Percentiles rank a stretch among this genome's conserved stretches.
phyloP scores from a whole-genome alignment of 73 alveolate species.

The Blepharisma japonicum region DNA sequence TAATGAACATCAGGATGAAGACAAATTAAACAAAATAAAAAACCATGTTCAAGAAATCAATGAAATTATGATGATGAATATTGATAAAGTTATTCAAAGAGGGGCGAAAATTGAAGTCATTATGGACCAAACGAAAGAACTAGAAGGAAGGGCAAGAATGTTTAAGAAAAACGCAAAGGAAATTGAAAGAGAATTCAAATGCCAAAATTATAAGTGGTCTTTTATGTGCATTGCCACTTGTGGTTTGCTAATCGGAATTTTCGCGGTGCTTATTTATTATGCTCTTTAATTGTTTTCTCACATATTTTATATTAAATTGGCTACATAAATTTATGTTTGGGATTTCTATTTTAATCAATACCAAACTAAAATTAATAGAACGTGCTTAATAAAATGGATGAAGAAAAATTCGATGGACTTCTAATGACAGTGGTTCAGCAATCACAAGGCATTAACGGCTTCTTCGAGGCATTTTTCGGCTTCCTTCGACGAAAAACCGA shows the following conservation, averaged over 20 bases:
- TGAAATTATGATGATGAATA: background rate
- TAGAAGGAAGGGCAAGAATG: background rate
- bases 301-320: too few relatives aligned
- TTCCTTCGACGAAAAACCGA: conserved; percentile 93
- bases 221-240: too few relatives aligned
- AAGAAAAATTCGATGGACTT: conserved; percentile 84
- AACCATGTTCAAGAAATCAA: background rate
- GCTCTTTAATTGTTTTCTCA: too few relatives aligned
- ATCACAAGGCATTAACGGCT: conserved; percentile 83
- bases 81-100: background rate
- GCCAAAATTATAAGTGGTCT: too few relatives aligned
- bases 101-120: background rate
- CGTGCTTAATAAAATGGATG: conserved; percentile 20
- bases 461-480: conserved; percentile 83
- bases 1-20: background rate
- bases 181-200: too few relatives aligned
- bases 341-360: too few relatives aligned
- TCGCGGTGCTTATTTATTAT: too few relatives aligned
- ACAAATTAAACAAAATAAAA: background rate
- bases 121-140: background rate
- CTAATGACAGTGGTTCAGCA: conserved; percentile 94
- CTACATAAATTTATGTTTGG: too few relatives aligned
- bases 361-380: too few relatives aligned
- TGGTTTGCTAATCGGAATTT: too few relatives aligned
- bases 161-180: background rate